phyloP scores from a whole-genome alignment of 306 rosid species.

The Canavalia gladiata region DNA sequence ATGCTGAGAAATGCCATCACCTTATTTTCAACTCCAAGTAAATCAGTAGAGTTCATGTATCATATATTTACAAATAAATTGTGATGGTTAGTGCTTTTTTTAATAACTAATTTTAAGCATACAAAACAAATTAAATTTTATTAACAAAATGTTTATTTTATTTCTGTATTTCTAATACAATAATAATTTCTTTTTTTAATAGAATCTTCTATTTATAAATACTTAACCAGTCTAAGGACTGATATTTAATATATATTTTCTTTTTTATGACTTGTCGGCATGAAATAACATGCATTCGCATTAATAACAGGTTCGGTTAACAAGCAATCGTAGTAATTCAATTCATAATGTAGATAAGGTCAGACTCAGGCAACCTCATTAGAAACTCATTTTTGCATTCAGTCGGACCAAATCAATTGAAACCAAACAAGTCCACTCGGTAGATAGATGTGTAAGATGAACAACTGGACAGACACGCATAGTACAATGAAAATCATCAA shows the following conservation, averaged over 20 bases:
- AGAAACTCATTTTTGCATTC: slow-evolving; percentile 44
- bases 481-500: slow-evolving; percentile 54
- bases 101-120: too few relatives aligned
- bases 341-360: neutral
- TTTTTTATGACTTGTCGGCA: neutral
- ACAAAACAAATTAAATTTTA: too few relatives aligned
- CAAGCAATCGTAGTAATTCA: slow-evolving; percentile 11
- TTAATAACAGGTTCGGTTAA: neutral
- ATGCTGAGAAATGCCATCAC: neutral
- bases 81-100: neutral
- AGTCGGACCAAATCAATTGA: slow-evolving; percentile 36
- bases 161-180: too few relatives aligned
- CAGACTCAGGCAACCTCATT: slow-evolving; percentile 23
- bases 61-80: neutral
- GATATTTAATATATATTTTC: too few relatives aligned
- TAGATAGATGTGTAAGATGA: slow-evolving; percentile 39
- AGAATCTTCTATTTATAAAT: too few relatives aligned
- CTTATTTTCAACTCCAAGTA: neutral
- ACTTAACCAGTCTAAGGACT: too few relatives aligned
- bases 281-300: neutral
- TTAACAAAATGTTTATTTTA: too few relatives aligned
- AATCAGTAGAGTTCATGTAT: neutral
- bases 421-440: slow-evolving; percentile 51
- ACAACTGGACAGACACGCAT: slow-evolving; percentile 49
- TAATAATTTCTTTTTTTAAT: too few relatives aligned